Evolutionary conservation across 257 asterid species (phyloP), one percentile per base, ranked within the genome.

Genomic region (Ophiorrhiza pumila): DNA sequence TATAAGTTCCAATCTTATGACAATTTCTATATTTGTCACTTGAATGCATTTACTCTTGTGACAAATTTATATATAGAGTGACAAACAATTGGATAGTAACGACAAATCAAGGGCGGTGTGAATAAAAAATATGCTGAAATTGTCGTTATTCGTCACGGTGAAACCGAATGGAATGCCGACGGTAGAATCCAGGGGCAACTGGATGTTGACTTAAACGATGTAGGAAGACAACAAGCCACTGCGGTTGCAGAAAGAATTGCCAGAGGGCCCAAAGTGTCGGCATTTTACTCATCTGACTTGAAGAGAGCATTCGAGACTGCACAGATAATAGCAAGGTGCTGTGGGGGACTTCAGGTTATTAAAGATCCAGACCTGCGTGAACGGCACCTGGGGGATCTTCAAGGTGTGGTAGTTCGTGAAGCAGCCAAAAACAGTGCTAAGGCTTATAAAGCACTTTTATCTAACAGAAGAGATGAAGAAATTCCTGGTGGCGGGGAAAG

Each of bases 401-500:
- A 94, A 86, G 99, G 99, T 57, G 79, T 78, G 60, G 68, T 83
- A 56, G 79, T 74, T 55, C 78, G 65, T 7, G 92, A 91, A 76
- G 75, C 78, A 65, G 85, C 86, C 31, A 82, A 72, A 76, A 55
- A 35, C 66, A 77, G 75, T 52, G 82, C 88, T 0, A 79, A 79
- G 71, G 97, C 91, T 69, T 83, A 89, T 75, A 75, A 78, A 80
- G 95, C 91, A 76, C 81, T 91, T 76, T 27, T 70, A 31, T 87
- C 95, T 58, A 71, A 77, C 56, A 73, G 74, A 61, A 84, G 77
- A 20, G 96, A 90, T 75, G 82, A 72, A 86, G 91, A 85, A 85
- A 88, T 94, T 73, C 96, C 97, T 7, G 96, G 98, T 71, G 97
- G 98, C 68, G 98, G 98, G 57, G 97, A 94, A 89, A 94, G 98